Evolutionary conservation across 1,284 basidiomycete genomes (phyloP).

Genomic region (Austropuccinia psidii): DNA sequence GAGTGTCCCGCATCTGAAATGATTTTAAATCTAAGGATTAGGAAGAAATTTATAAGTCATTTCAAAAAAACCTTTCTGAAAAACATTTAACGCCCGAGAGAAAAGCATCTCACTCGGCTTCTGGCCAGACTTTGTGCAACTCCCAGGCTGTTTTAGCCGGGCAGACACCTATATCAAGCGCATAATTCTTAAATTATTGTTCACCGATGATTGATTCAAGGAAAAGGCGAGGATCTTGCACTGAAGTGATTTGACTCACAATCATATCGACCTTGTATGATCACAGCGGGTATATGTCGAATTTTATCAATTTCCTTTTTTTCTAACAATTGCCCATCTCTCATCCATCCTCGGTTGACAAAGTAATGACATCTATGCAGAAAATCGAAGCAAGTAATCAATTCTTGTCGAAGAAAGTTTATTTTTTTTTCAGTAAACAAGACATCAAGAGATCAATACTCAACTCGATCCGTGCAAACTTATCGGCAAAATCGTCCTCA

Average conservation of each 20-base stretch:
- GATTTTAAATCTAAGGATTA: conserved; percentile 57
- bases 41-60: conserved; percentile 37
- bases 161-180: conserved; percentile 48
- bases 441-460: not conserved
- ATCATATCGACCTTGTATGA: conserved; percentile 67
- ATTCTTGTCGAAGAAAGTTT: conserved; percentile 6
- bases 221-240: no score
- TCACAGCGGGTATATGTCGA: conserved; percentile 71
- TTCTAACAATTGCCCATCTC: conserved; percentile 77
- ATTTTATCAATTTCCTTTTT: conserved; percentile 82
- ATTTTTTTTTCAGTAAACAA: conserved; percentile 34
- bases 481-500: conserved; percentile 32
- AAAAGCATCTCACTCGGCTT: conserved; percentile 50
- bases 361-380: conserved; percentile 34
- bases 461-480: conserved; percentile 37
- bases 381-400: not conserved
- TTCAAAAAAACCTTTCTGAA: not conserved
- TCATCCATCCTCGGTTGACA: conserved; percentile 65
- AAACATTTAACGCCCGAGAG: not conserved
- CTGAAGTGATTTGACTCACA: no score
- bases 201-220: no score
- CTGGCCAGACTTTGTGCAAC: conserved; percentile 64
- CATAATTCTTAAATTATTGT: no score
- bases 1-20: conserved; percentile 90
- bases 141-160: conserved; percentile 50